Percentiles rank a stretch among this genome's conserved stretches.
Conservation (phyloP, 768 basidiomycete species). For the Guyanaporus albipodus region DNA sequence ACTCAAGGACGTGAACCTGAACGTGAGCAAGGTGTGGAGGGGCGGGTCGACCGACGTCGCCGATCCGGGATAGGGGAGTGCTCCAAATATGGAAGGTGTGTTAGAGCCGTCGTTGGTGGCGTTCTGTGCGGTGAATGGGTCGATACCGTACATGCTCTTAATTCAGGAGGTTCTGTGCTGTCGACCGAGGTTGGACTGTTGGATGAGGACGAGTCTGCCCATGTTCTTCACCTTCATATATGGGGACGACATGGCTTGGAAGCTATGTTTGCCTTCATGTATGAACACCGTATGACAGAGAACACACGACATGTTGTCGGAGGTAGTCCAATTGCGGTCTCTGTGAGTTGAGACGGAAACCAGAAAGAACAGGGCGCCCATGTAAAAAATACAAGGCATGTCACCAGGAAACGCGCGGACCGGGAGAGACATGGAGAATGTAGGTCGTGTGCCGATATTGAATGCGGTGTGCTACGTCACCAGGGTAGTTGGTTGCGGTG, state of each 20-base stretch:
- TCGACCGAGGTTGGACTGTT: not conserved
- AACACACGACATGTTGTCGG: not conserved
- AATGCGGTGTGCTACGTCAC: constrained; percentile 7
- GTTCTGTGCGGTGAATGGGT: constrained; percentile 29
- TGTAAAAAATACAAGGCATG: constrained; percentile 2
- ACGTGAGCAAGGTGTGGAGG: constrained; percentile 36
- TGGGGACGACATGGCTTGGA: not conserved
- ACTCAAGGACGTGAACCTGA: constrained; percentile 49
- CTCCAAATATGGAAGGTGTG: constrained; percentile 57
- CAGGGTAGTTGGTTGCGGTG: not conserved
- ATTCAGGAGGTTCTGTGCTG: not conserved
- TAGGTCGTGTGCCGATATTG: not conserved
- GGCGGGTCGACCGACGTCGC: constrained; percentile 24
- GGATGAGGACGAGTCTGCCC: not conserved
- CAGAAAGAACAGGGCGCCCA: not conserved
- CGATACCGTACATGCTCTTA: constrained; percentile 20
- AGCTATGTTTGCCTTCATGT: constrained; percentile 16
- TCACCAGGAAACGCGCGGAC: not conserved
- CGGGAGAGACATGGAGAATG: not conserved
- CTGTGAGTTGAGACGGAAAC: not conserved
- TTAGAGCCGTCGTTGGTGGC: constrained; percentile 9
- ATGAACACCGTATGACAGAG: constrained; percentile 1
- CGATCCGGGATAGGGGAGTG: constrained; percentile 50
- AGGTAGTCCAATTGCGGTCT: not conserved
- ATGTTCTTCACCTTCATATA: constrained; percentile 11